These are phyloP conservation scores for Rhynchosporium secalis DNA, from an alignment of 2,329 filamentous ascomycete species.

Conservation along the genomic window DNA sequence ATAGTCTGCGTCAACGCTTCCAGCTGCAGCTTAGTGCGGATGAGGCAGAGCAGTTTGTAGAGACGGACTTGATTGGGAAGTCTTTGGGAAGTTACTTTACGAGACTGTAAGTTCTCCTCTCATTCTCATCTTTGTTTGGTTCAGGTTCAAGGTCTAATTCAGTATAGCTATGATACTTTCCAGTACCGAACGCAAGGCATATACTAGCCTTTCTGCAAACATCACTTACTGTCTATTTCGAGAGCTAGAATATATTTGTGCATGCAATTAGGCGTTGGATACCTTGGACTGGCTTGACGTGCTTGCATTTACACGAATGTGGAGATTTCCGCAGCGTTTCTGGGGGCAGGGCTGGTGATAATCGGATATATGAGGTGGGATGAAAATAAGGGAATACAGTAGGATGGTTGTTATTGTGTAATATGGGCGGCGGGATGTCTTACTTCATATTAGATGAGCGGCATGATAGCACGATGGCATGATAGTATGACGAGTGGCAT, in stretches of 20 bases:
- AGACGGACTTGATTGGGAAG: slow-evolving; percentile 76
- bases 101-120: slow-evolving; percentile 62
- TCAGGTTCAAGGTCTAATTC: background rate
- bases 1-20: slow-evolving; percentile 70
- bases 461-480: background rate
- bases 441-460: background rate
- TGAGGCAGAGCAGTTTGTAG: slow-evolving; percentile 78
- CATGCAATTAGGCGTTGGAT: slow-evolving; percentile 32
- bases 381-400: background rate
- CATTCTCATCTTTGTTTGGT: background rate
- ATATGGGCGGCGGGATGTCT: background rate
- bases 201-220: slow-evolving; percentile 53
- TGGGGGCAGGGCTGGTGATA: background rate
- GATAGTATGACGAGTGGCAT: background rate
- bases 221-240: slow-evolving; percentile 2
- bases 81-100: slow-evolving; percentile 86
- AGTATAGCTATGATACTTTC: slow-evolving; percentile 75
- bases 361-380: background rate
- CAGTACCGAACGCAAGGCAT: slow-evolving; percentile 87
- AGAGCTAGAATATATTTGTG: slow-evolving; percentile 10
- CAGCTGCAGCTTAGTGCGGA: slow-evolving; percentile 81
- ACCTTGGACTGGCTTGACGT: slow-evolving; percentile 14
- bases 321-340: background rate
- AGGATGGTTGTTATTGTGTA: background rate
- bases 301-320: slow-evolving; percentile 17